A percentile compares a stretch with the other conserved stretches of the same genome.
These are phyloP conservation scores for Fraxinus floribunda DNA, from an alignment of 305 asterid genomes.

Conservation along the genomic window DNA sequence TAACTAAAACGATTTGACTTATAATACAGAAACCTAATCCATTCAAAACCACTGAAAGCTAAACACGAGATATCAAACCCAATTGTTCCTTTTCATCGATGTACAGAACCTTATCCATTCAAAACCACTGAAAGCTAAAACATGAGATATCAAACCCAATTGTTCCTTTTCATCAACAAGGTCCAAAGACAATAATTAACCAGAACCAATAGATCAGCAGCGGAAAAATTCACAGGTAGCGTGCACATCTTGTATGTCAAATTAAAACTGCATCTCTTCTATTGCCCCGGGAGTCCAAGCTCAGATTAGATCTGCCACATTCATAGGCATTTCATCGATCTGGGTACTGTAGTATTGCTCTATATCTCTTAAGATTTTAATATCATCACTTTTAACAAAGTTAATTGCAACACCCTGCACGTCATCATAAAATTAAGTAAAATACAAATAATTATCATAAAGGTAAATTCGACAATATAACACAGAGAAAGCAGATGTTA, in stretches of 20 bases:
- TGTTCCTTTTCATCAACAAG: not conserved
- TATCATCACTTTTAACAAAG: conserved; percentile 85
- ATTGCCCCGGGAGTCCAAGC: conserved; percentile 4
- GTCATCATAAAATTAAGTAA: not conserved
- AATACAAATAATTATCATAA: not conserved
- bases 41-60: not conserved
- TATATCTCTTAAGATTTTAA: conserved; percentile 83
- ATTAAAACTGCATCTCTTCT: not conserved
- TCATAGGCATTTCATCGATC: conserved; percentile 98
- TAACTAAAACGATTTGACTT: not conserved
- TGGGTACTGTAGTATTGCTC: conserved; percentile 95
- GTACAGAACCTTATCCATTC: not conserved
- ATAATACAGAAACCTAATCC: not conserved
- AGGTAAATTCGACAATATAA: not conserved
- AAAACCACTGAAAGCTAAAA: not conserved
- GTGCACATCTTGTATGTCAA: not conserved
- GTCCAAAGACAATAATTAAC: not conserved
- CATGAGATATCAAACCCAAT: not conserved
- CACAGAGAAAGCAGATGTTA: not conserved
- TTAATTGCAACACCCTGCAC: conserved; percentile 95
- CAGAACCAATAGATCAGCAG: not conserved
- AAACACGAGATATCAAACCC: not conserved
- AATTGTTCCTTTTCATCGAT: not conserved
- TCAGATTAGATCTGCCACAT: conserved; percentile 80
- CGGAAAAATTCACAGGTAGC: not conserved